These are phyloP conservation scores for Ochetophila trinervis DNA, from an alignment of 306 rosid species.

Conservation along the genomic window DNA sequence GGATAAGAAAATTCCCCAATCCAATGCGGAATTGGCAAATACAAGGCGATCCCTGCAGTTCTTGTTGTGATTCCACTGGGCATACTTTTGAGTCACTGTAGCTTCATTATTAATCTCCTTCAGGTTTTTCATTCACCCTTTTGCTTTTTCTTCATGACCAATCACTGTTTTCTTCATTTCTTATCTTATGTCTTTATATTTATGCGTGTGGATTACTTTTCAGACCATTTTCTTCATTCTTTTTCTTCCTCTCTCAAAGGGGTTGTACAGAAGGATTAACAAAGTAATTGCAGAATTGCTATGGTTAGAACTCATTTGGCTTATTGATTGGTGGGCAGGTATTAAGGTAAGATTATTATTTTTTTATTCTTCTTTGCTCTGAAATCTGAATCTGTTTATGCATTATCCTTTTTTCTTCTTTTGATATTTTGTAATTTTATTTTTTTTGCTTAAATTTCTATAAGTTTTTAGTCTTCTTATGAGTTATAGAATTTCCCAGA, in stretches of 20 bases:
- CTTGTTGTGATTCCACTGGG: slow-evolving; percentile 65
- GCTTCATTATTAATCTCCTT: slow-evolving; percentile 60
- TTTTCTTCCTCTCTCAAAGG: slow-evolving; percentile 67
- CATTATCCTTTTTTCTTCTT: background rate
- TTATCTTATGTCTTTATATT: background rate
- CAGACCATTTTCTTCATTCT: slow-evolving; percentile 59
- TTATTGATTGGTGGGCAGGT: slow-evolving; percentile 91
- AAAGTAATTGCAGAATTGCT: slow-evolving; percentile 64
- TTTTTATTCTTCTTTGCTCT: too few relatives aligned
- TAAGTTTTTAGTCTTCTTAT: too few relatives aligned
- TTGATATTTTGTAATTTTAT: background rate
- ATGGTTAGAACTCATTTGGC: slow-evolving; percentile 86
- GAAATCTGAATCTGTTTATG: too few relatives aligned
- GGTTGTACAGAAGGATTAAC: slow-evolving; percentile 54
- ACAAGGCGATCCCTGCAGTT: slow-evolving; percentile 73
- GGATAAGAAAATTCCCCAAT: too few relatives aligned
- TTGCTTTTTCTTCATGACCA: background rate
- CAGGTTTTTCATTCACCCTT: slow-evolving; percentile 42
- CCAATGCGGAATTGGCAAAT: background rate
- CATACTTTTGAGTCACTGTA: slow-evolving; percentile 64
- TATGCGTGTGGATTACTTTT: slow-evolving; percentile 19
- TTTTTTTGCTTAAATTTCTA: background rate
- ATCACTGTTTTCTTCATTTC: background rate
- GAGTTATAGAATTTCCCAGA: too few relatives aligned
- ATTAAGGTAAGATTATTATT: slow-evolving; percentile 59